These are phyloP conservation scores for Prunus kanzakura DNA, from an alignment of 306 rosid genomes.

Conservation along the genomic window DNA sequence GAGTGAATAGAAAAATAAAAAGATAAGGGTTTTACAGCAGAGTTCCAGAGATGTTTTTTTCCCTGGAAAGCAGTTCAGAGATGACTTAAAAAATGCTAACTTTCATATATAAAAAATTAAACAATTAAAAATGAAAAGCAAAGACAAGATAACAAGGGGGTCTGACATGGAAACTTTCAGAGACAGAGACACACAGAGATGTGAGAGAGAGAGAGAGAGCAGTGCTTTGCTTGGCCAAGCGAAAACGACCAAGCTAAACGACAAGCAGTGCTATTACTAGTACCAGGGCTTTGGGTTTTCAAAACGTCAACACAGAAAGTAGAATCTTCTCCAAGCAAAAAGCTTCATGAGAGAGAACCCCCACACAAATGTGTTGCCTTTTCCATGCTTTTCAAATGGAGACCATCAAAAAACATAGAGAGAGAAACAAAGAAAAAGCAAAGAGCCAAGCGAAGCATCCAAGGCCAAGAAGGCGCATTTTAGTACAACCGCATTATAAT, in stretches of 20 bases:
- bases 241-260: slow-evolving; percentile 6
- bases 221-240: slow-evolving; percentile 13
- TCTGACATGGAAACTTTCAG: slow-evolving; percentile 37
- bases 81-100: not conserved
- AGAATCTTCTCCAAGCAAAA: slow-evolving; percentile 23
- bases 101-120: not conserved
- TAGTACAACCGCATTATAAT: slow-evolving; percentile 10
- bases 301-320: slow-evolving; percentile 33
- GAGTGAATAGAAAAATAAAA: not conserved
- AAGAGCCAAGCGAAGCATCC: slow-evolving; percentile 39
- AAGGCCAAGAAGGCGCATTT: slow-evolving; percentile 33
- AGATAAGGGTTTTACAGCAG: slow-evolving; percentile 7
- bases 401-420: not conserved
- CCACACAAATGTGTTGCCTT: not conserved
- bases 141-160: slow-evolving; percentile 20
- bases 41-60: not conserved
- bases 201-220: slow-evolving; percentile 8
- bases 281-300: slow-evolving; percentile 6
- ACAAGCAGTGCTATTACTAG: not conserved
- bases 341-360: slow-evolving; percentile 12
- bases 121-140: not conserved
- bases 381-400: slow-evolving; percentile 24
- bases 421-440: slow-evolving; percentile 9
- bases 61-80: not conserved
- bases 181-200: slow-evolving; percentile 6